phyloP scores from a whole-genome alignment of 2,329 filamentous ascomycete genomes.

The Xylariaceae sp. region DNA sequence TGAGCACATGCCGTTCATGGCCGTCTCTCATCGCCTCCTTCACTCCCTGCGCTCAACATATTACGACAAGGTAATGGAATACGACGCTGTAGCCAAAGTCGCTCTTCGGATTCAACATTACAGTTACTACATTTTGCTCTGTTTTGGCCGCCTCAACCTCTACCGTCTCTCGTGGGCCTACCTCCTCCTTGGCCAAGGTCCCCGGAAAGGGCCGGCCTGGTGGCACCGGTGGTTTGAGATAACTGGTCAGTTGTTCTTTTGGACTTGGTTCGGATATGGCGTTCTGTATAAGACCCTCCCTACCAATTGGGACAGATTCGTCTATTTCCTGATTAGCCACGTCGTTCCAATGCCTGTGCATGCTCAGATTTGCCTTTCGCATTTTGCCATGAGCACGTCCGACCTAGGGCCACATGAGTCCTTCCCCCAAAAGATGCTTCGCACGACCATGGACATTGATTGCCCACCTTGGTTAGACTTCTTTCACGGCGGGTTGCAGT shows the following conservation, averaged over 20 bases:
- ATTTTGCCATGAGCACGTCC: constrained; percentile 92
- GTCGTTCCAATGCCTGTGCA: constrained; percentile 82
- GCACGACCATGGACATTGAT: constrained; percentile 86
- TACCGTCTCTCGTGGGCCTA: constrained; percentile 83
- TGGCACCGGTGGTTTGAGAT: constrained; percentile 88
- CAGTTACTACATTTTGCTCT: constrained; percentile 82
- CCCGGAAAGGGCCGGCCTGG: constrained; percentile 76
- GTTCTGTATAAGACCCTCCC: constrained; percentile 77
- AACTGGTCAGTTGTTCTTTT: constrained; percentile 78
- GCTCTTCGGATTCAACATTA: constrained; percentile 78
- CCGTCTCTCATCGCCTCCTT: constrained; percentile 82
- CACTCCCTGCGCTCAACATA: constrained; percentile 77
- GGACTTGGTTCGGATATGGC: constrained; percentile 86
- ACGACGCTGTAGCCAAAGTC: constrained; percentile 75
- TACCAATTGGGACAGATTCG: constrained; percentile 70
- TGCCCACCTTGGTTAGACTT: constrained; percentile 76
- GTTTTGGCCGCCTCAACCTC: constrained; percentile 85
- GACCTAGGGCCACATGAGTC: constrained; percentile 85
- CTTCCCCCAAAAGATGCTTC: constrained; percentile 88
- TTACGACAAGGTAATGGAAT: constrained; percentile 81
- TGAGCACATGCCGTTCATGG: constrained; percentile 87
- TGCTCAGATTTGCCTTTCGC: constrained; percentile 88
- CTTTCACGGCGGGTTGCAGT: constrained; percentile 75
- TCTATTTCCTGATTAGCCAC: constrained; percentile 82
- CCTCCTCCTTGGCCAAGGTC: constrained; percentile 72